Evolutionary conservation across 306 rosid genomes (phyloP).

Genomic region (Erythrophleum fordii): DNA sequence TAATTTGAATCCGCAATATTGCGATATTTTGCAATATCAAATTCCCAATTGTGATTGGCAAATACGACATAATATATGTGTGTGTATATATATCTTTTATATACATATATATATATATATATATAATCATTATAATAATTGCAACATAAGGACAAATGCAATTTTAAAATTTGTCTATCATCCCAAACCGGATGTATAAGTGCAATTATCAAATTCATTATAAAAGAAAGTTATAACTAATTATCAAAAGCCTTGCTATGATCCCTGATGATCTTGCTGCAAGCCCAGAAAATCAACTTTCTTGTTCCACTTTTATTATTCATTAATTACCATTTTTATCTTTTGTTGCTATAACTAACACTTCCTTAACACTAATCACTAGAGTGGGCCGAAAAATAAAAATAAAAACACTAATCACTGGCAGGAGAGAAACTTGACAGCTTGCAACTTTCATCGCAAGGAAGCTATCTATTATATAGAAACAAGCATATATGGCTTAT

Average conservation of each 20-base stretch:
- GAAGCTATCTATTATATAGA: neutral
- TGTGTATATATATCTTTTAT: too few species aligned
- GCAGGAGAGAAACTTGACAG: neutral
- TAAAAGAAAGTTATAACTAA: neutral
- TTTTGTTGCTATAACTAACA: too few species aligned
- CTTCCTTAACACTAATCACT: neutral
- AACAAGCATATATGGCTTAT: neutral
- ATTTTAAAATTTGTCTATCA: too few species aligned
- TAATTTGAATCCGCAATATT: neutral
- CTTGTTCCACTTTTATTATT: neutral
- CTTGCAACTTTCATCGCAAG: neutral
- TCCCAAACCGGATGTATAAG: too few species aligned
- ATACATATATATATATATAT: too few species aligned
- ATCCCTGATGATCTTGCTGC: too few species aligned
- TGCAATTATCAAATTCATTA: neutral
- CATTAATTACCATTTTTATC: neutral
- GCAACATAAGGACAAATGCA: neutral
- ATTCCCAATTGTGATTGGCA: too few species aligned
- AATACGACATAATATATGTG: too few species aligned
- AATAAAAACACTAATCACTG: neutral
- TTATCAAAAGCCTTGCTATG: too few species aligned
- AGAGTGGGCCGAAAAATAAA: neutral
- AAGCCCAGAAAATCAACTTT: neutral
- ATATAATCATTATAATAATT: too few species aligned
- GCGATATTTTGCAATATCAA: too few species aligned